A percentile compares a stretch with the other conserved stretches of the same genome.
Conservation (phyloP, 2,329 filamentous ascomycete species). For the Fusarium oligoseptatum region DNA sequence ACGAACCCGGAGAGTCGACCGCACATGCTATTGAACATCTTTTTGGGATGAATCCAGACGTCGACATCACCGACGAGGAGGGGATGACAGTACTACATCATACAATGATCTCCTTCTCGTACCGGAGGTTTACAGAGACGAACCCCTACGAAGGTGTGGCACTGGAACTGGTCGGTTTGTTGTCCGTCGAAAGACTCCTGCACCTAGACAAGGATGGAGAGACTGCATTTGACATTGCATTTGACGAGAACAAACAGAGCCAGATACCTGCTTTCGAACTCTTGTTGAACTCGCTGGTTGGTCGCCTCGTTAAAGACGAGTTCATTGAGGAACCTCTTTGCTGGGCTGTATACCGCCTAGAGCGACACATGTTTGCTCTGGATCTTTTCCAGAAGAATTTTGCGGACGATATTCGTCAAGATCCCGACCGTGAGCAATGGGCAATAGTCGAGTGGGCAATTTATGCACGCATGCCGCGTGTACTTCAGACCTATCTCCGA, state of each 20-base stretch:
- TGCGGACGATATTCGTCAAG: neutral
- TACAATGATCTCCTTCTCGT: too few species aligned
- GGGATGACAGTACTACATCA: neutral
- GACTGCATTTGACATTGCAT: neutral
- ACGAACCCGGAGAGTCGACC: too few species aligned
- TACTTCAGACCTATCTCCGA: neutral
- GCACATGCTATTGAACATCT: too few species aligned
- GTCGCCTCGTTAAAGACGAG: neutral
- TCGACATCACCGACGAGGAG: too few species aligned
- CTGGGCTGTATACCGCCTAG: neutral
- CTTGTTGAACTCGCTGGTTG: neutral
- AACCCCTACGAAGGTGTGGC: neutral
- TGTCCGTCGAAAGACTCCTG: neutral
- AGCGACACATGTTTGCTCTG: neutral
- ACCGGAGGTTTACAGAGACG: too few species aligned
- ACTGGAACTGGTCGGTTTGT: accelerated
- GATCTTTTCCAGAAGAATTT: accelerated
- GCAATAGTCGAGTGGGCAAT: neutral
- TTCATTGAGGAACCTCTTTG: neutral
- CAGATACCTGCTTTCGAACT: accelerated
- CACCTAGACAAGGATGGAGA: neutral
- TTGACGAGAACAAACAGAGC: accelerated
- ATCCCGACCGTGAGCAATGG: neutral
- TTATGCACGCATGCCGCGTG: neutral
- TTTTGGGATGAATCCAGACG: too few species aligned